Evolutionary conservation across 768 basidiomycete genomes (phyloP).

Genomic region (Leccinum subgranulosum): DNA sequence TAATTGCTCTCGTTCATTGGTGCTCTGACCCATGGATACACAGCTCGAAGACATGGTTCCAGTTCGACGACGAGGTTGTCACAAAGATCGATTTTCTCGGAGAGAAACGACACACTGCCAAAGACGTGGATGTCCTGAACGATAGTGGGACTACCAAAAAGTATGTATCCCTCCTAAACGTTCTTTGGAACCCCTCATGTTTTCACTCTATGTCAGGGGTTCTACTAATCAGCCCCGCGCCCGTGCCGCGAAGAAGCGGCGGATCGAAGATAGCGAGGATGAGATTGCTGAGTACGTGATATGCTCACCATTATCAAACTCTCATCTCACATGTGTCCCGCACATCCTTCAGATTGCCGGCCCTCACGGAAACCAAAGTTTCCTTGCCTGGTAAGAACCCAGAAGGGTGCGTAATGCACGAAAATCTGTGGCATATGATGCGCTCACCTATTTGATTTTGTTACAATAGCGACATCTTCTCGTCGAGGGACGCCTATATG

Average conservation of each 20-base stretch:
- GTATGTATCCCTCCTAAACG: constrained; percentile 17
- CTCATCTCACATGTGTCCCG: constrained; percentile 14
- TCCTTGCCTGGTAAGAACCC: constrained; percentile 22
- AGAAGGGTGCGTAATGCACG: constrained; percentile 79
- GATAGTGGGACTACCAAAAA: constrained; percentile 25
- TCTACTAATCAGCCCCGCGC: constrained; percentile 32
- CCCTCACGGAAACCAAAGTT: constrained; percentile 18
- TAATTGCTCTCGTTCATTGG: not conserved
- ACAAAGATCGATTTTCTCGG: constrained; percentile 57
- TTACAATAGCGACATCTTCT: constrained; percentile 43
- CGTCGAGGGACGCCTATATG: constrained; percentile 93
- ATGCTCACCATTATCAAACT: constrained; percentile 10
- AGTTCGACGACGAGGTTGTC: constrained; percentile 89
- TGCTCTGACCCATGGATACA: constrained; percentile 2
- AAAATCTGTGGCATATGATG: constrained; percentile 51
- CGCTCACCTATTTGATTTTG: constrained; percentile 20
- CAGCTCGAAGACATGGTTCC: constrained; percentile 77
- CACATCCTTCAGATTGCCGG: constrained; percentile 18
- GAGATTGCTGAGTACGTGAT: constrained; percentile 36
- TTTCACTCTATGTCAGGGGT: constrained; percentile 15
- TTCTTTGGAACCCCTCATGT: not conserved
- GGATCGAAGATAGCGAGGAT: constrained; percentile 60
- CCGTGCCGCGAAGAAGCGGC: constrained; percentile 44
- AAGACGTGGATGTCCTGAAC: constrained; percentile 31
- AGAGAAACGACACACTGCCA: constrained; percentile 36